A percentile compares a stretch with the other conserved stretches of the same genome.
Evolutionary conservation across 2,329 filamentous ascomycete genomes (phyloP).

Genomic region (Pseudogymnoascus sp.): DNA sequence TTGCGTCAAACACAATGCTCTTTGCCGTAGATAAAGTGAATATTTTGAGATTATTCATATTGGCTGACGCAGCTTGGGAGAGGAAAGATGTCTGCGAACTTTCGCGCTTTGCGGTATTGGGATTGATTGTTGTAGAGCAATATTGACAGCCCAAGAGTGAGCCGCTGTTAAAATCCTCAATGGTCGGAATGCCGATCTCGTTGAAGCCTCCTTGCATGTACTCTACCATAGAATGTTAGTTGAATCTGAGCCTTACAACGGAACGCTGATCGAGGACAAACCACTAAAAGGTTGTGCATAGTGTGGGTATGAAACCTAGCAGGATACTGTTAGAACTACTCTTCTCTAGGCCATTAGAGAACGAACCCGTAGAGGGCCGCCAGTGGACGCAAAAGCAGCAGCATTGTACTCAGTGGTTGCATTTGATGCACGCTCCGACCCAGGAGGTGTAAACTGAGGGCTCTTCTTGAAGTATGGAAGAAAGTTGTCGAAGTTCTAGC

Average conservation of each 20-base stretch:
- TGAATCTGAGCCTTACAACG: not conserved
- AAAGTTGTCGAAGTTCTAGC: slow-evolving; percentile 26
- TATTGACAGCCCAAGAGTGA: slow-evolving; percentile 34
- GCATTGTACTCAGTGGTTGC: slow-evolving; percentile 25
- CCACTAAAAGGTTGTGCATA: slow-evolving; percentile 31
- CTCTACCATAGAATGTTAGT: slow-evolving; percentile 14
- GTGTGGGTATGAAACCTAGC: slow-evolving; percentile 33
- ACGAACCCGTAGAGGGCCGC: slow-evolving; percentile 31
- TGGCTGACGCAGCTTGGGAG: slow-evolving; percentile 14
- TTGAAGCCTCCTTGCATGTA: slow-evolving; percentile 36
- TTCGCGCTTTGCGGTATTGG: slow-evolving; percentile 24
- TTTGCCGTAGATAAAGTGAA: slow-evolving; percentile 37
- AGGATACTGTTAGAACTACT: not conserved
- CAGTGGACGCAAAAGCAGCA: slow-evolving; percentile 26
- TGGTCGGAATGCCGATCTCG: slow-evolving; percentile 33
- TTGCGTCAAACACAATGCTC: slow-evolving; percentile 37
- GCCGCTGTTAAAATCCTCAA: slow-evolving; percentile 36
- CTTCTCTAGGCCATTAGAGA: not conserved
- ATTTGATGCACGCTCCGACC: slow-evolving; percentile 24
- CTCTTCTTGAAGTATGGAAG: slow-evolving; percentile 30
- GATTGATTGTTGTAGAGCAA: slow-evolving; percentile 26
- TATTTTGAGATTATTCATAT: slow-evolving; percentile 31
- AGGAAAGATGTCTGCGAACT: slow-evolving; percentile 35
- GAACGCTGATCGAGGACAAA: not conserved
- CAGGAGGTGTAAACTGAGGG: slow-evolving; percentile 26